phyloP scores from a whole-genome alignment of 805 yeast genomes.

The Nakazawaea wyomingensis region DNA sequence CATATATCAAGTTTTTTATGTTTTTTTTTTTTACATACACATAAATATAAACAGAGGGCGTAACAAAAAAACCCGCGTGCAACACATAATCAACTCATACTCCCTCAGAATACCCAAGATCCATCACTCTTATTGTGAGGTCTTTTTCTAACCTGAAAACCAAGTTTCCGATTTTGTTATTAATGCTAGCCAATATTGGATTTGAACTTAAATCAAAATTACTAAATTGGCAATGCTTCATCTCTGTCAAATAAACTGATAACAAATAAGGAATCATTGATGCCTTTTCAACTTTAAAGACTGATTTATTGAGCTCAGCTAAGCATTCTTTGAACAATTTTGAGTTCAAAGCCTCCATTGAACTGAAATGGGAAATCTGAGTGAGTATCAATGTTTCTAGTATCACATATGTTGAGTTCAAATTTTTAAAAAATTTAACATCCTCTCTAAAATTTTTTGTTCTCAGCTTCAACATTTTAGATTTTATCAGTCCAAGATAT shows the following conservation, averaged over 20 bases:
- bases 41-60: background rate
- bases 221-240: background rate
- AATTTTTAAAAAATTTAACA: background rate
- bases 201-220: conserved; percentile 3
- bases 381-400: conserved; percentile 1
- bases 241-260: background rate
- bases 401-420: background rate
- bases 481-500: background rate
- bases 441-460: conserved; percentile 1
- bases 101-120: background rate
- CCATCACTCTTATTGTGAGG: conserved; percentile 1
- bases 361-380: background rate
- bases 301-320: background rate
- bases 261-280: conserved; percentile 6
- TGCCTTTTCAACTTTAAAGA: background rate
- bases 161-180: background rate
- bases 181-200: conserved; percentile 4
- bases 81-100: background rate
- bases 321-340: background rate
- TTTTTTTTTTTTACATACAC: background rate
- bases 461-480: background rate
- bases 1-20: background rate
- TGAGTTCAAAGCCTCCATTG: background rate
- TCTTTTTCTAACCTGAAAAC: conserved; percentile 4
- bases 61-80: background rate